Base-by-base conservation (phyloP, 495 filamentous ascomycete species). In the Talaromyces adpressus region DNA sequence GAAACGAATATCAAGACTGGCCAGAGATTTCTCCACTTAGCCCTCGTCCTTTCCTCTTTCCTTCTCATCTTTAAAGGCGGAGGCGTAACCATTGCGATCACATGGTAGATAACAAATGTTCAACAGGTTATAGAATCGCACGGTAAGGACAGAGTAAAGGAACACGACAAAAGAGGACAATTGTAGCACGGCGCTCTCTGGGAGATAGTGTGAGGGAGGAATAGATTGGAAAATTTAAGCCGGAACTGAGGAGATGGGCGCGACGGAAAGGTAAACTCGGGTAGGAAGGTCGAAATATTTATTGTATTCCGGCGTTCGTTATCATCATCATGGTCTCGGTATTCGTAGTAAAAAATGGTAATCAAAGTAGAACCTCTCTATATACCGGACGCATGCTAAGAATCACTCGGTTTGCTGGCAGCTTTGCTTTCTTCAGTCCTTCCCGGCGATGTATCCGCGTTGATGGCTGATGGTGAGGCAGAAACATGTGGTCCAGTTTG, bases 401-500 rank as follows among this genome's bases (percentile, higher is more conserved):
- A 62, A 59, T 27, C 61, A 36, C n/a, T 64, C 67, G 60, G 64
- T 58, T 53, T 66, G 59, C 45, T 66, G n/a, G 60, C 27, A 20
- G 41, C 60, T 47, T 63, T 58, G 45, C 39, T 34, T 59, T 63
- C 62, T 23, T 41, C 32, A 32, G n/a, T 34, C 29, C 58, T 45
- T 16, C 20, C 29, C 29, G 63, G 47, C 16, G 69, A 67, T 11
- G 67, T 67, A 36, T 61, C 54, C 60, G 69, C 71, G 4, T 61
- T 49, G 34, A 52, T 65, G 39, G 66, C 27, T 22, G 61, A n/a
- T 9, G 69, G 39, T 9, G 57, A 63, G 6, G 69, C 67, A 14
- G 62, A 64, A 47, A 61, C 49, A 61, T 75, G 69, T 12, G 81
- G 77, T 61, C 75, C 72, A 56, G 74, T 75, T 12, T 79, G 79